phyloP scores from a whole-genome alignment of 768 basidiomycete genomes.

The Leucocoprinus sp. region DNA sequence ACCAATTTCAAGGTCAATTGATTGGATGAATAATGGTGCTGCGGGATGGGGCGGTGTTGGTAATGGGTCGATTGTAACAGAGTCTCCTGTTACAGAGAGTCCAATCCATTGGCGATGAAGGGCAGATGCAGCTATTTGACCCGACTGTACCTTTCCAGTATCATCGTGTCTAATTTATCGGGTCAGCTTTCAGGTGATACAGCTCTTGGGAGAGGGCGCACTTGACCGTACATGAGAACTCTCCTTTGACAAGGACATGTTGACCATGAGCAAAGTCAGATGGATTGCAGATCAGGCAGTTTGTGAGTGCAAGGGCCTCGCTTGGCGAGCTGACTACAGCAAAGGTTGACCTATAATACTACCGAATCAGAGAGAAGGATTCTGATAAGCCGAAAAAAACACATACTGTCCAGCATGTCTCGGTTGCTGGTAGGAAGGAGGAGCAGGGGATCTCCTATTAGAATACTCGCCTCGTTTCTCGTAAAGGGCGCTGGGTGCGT shows the following conservation, averaged over 20 bases:
- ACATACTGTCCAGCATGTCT: conserved; percentile 19
- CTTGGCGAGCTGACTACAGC: conserved; percentile 54
- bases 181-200: background rate
- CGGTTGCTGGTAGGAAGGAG: conserved; percentile 9
- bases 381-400: background rate
- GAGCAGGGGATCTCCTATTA: conserved; percentile 15
- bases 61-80: conserved; percentile 61
- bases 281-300: conserved; percentile 74
- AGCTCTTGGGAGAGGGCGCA: conserved; percentile 25
- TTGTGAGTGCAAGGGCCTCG: conserved; percentile 65
- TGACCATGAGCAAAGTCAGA: conserved; percentile 65
- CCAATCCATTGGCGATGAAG: conserved; percentile 87
- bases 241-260: conserved; percentile 69
- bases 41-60: conserved; percentile 40
- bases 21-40: conserved; percentile 60
- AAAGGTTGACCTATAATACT: conserved; percentile 30
- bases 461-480: conserved; percentile 31
- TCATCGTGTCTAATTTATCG: conserved; percentile 58
- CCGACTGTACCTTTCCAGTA: conserved; percentile 59
- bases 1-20: conserved; percentile 73
- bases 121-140: conserved; percentile 67
- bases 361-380: background rate
- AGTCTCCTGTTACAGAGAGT: conserved; percentile 70
- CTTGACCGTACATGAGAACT: conserved; percentile 68
- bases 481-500: conserved; percentile 39